Conservation (phyloP, 192 early-diverging fungal genomes). For the Helicostylum pulchrum region DNA sequence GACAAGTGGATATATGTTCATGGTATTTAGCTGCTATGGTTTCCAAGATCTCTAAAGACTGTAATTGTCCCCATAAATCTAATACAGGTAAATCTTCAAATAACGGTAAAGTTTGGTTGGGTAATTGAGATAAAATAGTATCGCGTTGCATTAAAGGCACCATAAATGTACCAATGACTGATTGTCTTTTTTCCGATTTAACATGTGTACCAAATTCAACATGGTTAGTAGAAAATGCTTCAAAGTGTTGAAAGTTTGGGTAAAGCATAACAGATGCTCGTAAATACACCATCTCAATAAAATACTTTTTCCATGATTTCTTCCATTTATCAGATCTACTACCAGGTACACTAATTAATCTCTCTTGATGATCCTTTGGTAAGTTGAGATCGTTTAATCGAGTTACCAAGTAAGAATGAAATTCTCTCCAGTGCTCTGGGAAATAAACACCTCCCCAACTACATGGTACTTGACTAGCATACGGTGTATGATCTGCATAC, state of each 20-base stretch:
- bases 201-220: conserved; percentile 58
- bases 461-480: conserved; percentile 56
- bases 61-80: conserved; percentile 53
- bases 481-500: conserved; percentile 47
- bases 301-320: conserved; percentile 60
- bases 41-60: conserved; percentile 41
- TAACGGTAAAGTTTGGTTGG: conserved; percentile 43
- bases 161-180: conserved; percentile 42
- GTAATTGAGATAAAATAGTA: conserved; percentile 46
- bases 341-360: conserved; percentile 47
- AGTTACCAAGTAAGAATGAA: conserved; percentile 51
- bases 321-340: conserved; percentile 56
- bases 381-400: conserved; percentile 47
- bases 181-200: conserved; percentile 38
- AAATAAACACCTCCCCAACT: conserved; percentile 65
- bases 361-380: conserved; percentile 26
- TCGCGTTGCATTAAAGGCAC: conserved; percentile 56
- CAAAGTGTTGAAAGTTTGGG: conserved; percentile 57
- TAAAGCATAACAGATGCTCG: conserved; percentile 62
- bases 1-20: conserved; percentile 37
- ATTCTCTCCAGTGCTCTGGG: conserved; percentile 58
- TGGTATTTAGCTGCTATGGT: conserved; percentile 40
- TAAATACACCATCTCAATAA: conserved; percentile 61
- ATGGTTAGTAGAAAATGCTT: conserved; percentile 61
- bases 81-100: conserved; percentile 47